phyloP scores from a whole-genome alignment of 1,139 yeast species.

The Zygotorulaspora mrakii region DNA sequence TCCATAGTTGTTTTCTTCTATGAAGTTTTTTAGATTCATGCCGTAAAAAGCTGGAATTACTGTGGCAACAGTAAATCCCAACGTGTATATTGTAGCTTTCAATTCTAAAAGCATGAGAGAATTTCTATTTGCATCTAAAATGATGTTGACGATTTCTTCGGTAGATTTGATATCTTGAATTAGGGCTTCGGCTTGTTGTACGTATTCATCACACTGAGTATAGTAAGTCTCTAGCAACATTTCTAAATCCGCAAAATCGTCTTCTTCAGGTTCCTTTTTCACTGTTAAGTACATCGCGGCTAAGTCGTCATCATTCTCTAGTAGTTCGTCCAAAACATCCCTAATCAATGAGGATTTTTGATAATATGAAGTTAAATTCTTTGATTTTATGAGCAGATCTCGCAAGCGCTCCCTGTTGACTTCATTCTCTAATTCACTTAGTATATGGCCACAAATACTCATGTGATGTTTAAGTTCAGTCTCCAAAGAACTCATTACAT shows the following conservation, averaged over 20 bases:
- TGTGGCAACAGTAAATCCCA: slow-evolving; percentile 79
- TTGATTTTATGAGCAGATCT: slow-evolving; percentile 63
- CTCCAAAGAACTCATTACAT: slow-evolving; percentile 79
- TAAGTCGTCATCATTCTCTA: slow-evolving; percentile 86
- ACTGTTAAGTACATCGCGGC: slow-evolving; percentile 73
- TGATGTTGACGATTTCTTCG: slow-evolving; percentile 93
- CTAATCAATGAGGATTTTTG: slow-evolving; percentile 65
- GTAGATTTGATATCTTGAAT: slow-evolving; percentile 84
- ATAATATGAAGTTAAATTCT: slow-evolving; percentile 59
- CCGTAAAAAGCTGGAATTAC: slow-evolving; percentile 85
- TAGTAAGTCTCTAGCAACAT: slow-evolving; percentile 90
- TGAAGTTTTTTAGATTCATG: slow-evolving; percentile 87
- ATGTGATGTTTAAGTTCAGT: slow-evolving; percentile 77
- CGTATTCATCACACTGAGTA: slow-evolving; percentile 94
- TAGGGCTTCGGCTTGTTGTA: slow-evolving; percentile 84
- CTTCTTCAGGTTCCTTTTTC: slow-evolving; percentile 30
- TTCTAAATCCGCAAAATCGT: slow-evolving; percentile 72
- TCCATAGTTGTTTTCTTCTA: slow-evolving; percentile 63
- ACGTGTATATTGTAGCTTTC: slow-evolving; percentile 77
- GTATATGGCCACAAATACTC: slow-evolving; percentile 60
- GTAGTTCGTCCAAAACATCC: slow-evolving; percentile 65
- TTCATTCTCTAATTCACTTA: slow-evolving; percentile 63
- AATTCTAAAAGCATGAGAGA: slow-evolving; percentile 86
- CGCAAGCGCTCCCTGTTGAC: slow-evolving; percentile 65
- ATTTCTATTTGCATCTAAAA: slow-evolving; percentile 91